Percentiles rank a stretch among this genome's conserved stretches.
Conservation (phyloP, 805 yeast genomes). For the Saturnispora galanensis region DNA sequence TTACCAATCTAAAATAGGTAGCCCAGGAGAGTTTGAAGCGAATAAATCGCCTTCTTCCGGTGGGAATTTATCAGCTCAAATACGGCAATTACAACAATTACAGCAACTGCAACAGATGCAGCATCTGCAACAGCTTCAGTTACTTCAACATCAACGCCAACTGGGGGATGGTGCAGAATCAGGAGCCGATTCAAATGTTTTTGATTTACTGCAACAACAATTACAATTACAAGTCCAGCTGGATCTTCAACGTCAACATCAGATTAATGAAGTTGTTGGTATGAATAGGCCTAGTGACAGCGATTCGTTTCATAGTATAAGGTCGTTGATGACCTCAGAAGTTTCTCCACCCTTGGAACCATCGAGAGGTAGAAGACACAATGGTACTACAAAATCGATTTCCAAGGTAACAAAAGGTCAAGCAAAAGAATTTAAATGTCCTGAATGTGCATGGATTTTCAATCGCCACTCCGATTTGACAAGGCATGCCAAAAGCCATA, state of each 20-base stretch:
- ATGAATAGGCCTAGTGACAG: neutral
- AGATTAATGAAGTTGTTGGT: conserved; percentile 2
- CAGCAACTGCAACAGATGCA: conserved; percentile 6
- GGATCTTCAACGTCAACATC: conserved; percentile 8
- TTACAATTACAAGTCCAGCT: conserved; percentile 5
- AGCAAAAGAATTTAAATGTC: conserved; percentile 26
- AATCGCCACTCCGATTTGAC: conserved; percentile 59
- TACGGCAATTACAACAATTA: conserved; percentile 7
- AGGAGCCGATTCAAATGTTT: neutral
- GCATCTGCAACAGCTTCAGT: conserved; percentile 7
- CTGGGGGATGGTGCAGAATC: neutral
- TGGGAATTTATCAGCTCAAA: neutral
- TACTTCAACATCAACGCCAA: conserved; percentile 12
- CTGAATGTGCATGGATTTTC: conserved; percentile 58
- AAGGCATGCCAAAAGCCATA: conserved; percentile 58
- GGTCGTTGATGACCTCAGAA: neutral
- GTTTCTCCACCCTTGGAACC: neutral
- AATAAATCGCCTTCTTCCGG: neutral
- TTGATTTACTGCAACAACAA: conserved; percentile 6
- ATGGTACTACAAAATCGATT: neutral
- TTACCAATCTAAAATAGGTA: no score
- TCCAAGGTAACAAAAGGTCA: neutral
- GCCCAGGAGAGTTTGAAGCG: neutral
- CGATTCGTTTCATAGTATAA: neutral
- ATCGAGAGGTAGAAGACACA: neutral